Evolutionary conservation across 495 filamentous ascomycete species (phyloP).

Genomic region (Bacidia gigantensis): DNA sequence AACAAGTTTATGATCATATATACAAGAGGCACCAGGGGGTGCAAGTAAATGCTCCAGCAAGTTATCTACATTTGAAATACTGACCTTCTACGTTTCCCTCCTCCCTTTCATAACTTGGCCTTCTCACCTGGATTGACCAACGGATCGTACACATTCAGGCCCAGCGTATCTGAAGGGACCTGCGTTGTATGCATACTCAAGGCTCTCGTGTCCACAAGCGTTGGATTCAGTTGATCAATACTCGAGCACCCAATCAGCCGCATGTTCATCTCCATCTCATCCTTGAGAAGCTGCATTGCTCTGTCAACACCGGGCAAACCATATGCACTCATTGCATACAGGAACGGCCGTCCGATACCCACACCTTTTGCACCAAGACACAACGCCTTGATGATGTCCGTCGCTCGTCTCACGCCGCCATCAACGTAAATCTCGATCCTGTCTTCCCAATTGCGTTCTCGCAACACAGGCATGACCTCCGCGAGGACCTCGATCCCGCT

Average conservation of each 20-base stretch:
- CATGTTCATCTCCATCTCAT: constrained; percentile 99
- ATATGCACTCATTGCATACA: constrained; percentile 93
- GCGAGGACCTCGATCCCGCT: constrained; percentile 89
- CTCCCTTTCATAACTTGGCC: constrained; percentile 33
- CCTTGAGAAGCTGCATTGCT: constrained; percentile 89
- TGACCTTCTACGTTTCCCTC: no score
- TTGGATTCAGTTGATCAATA: constrained; percentile 64
- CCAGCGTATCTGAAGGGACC: constrained; percentile 58
- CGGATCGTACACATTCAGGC: constrained; percentile 49
- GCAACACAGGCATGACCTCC: constrained; percentile 90
- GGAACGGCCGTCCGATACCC: constrained; percentile 86
- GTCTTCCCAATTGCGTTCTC: constrained; percentile 66
- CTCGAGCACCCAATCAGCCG: constrained; percentile 67
- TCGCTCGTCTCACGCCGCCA: constrained; percentile 77
- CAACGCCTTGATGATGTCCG: constrained; percentile 91
- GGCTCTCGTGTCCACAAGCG: constrained; percentile 62
- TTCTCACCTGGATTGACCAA: constrained; percentile 47
- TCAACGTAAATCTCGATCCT: constrained; percentile 85
- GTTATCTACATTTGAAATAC: no score
- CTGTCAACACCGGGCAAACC: constrained; percentile 75
- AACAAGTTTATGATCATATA: no score
- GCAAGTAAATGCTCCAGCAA: no score
- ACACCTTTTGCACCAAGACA: constrained; percentile 88
- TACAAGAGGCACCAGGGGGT: no score
- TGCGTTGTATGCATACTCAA: constrained; percentile 53